Percentiles rank a stretch among this genome's conserved stretches.
phyloP scores from a whole-genome alignment of 2,329 filamentous ascomycete species.

The Colletotrichum scovillei region DNA sequence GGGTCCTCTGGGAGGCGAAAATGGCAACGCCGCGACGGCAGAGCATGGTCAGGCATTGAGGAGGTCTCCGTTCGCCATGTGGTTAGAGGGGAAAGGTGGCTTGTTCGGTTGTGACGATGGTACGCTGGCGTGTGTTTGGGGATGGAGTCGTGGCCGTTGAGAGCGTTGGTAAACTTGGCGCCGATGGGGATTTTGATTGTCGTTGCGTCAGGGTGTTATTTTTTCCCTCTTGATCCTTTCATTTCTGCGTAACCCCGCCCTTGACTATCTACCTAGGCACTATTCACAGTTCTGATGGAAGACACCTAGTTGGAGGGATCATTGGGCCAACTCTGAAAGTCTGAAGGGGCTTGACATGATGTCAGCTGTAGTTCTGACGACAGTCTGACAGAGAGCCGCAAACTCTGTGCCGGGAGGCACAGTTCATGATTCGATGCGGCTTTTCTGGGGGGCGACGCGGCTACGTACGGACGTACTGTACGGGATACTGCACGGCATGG shows the following conservation, averaged over 20 bases:
- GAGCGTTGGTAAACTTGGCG: background rate
- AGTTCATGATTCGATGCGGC: background rate
- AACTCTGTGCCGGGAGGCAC: background rate
- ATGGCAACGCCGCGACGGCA: background rate
- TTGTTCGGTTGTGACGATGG: background rate
- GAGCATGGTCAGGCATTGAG: background rate
- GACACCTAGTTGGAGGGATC: too few species aligned
- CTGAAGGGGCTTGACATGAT: too few species aligned
- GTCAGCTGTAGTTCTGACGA: background rate
- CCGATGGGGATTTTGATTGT: background rate
- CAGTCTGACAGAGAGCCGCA: background rate
- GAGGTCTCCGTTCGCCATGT: constrained; percentile 3
- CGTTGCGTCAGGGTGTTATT: background rate
- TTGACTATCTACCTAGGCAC: too few species aligned
- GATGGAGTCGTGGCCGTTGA: background rate
- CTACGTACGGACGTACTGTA: too few species aligned
- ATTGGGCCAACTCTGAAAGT: too few species aligned
- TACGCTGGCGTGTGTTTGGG: background rate
- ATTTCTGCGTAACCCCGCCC: too few species aligned
- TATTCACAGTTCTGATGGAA: too few species aligned
- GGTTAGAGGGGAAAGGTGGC: background rate
- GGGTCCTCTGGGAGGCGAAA: background rate
- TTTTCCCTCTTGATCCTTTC: too few species aligned
- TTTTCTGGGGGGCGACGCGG: too few species aligned
- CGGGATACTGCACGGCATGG: background rate